Evolutionary conservation across 345 rosid species (phyloP).

Genomic region (Heritiera fomes): DNA sequence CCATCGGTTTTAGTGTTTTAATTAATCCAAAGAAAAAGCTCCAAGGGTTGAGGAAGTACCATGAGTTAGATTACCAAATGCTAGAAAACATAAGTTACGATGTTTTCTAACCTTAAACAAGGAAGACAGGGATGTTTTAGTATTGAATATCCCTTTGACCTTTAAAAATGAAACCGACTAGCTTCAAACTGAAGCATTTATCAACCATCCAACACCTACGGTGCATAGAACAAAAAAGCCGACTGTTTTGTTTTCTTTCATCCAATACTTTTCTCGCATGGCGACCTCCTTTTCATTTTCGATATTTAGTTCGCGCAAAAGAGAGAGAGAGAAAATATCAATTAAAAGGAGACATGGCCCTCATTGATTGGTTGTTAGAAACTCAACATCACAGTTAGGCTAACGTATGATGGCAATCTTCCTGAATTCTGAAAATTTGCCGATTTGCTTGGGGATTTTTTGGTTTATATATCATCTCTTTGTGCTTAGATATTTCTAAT

Average conservation of each 20-base stretch:
- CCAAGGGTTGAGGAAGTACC: slow-evolving; percentile 21
- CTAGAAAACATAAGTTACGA: not conserved
- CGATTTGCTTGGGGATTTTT: slow-evolving; percentile 26
- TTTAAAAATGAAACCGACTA: not conserved
- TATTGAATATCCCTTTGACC: slow-evolving; percentile 9
- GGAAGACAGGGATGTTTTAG: slow-evolving; percentile 13
- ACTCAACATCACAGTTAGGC: slow-evolving; percentile 25
- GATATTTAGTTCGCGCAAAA: not conserved
- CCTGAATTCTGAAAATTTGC: slow-evolving; percentile 7
- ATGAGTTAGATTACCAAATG: slow-evolving; percentile 8
- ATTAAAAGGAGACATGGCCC: slow-evolving; percentile 6
- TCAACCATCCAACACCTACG: slow-evolving; percentile 17
- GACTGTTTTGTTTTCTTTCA: slow-evolving; percentile 31
- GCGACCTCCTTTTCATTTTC: not conserved
- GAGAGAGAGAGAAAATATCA: not conserved
- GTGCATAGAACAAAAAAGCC: slow-evolving; percentile 48
- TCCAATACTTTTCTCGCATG: slow-evolving; percentile 10
- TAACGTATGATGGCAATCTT: not conserved
- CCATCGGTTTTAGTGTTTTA: not conserved
- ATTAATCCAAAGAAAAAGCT: slow-evolving; percentile 4
- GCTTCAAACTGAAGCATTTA: slow-evolving; percentile 1
- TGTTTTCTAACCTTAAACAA: slow-evolving; percentile 20
- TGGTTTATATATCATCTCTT: slow-evolving; percentile 35
- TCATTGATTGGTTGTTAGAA: slow-evolving; percentile 35
- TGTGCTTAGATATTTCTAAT: slow-evolving; percentile 4